A percentile compares a stretch with the other conserved stretches of the same genome.
Evolutionary conservation across 176 grass and related monocot genomes (phyloP).

Genomic region (Urochloa ruziziensis): DNA sequence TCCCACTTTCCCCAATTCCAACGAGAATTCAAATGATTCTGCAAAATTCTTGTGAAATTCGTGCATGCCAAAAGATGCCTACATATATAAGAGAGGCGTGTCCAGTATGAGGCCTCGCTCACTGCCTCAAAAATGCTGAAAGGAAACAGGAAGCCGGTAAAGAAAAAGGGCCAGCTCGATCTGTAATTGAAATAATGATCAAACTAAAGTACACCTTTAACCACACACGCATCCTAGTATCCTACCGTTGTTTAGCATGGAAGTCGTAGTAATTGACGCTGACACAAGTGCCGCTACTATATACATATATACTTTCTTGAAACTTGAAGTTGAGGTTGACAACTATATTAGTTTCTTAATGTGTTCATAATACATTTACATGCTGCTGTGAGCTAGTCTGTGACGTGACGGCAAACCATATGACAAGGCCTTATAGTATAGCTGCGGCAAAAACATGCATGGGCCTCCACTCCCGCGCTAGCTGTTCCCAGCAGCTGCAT

Average conservation of each 20-base stretch:
- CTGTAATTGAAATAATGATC: constrained; percentile 7
- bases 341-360: constrained; percentile 1
- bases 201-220: constrained; percentile 18
- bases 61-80: neutral
- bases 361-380: neutral
- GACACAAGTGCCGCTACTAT: constrained; percentile 23
- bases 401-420: constrained; percentile 24
- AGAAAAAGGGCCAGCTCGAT: neutral
- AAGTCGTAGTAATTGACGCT: constrained; percentile 1
- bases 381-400: neutral
- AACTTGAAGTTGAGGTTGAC: constrained; percentile 36
- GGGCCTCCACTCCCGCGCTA: constrained; percentile 39
- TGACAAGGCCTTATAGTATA: neutral
- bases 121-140: neutral
- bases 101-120: too few relatives aligned
- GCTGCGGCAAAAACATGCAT: constrained; percentile 16
- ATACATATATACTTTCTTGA: constrained; percentile 27
- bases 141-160: neutral
- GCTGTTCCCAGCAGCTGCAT: constrained; percentile 11
- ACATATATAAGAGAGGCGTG: neutral
- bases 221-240: neutral
- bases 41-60: neutral
- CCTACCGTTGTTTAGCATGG: constrained; percentile 7
- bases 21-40: neutral
- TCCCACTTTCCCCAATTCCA: neutral